Conservation (phyloP, 345 rosid genomes). For the Aegle marmelos region DNA sequence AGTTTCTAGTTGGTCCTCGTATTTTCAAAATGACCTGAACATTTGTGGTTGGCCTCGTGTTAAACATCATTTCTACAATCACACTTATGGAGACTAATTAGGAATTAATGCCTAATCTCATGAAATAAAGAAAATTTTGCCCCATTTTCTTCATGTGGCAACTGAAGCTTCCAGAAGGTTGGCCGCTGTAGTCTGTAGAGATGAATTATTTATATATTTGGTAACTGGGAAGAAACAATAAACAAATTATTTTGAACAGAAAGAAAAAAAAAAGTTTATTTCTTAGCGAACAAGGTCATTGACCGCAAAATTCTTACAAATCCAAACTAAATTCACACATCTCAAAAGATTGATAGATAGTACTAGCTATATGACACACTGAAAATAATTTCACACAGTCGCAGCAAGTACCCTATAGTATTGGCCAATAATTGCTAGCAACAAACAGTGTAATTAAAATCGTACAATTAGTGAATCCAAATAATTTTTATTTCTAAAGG, state of each 20-base stretch:
- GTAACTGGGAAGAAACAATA: background rate
- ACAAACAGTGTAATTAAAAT: background rate
- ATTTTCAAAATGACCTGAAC: no score
- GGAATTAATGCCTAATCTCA: no score
- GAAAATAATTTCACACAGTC: background rate
- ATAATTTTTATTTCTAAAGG: background rate
- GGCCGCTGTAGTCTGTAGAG: no score
- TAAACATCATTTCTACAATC: no score
- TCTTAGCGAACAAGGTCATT: background rate
- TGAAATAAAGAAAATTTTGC: no score
- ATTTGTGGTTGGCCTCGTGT: no score
- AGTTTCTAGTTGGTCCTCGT: no score
- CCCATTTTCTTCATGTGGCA: background rate
- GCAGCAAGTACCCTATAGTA: background rate
- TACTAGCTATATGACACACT: no score
- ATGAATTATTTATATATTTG: background rate
- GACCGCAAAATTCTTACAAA: slow-evolving; percentile 14
- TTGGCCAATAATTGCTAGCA: background rate
- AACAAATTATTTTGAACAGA: background rate
- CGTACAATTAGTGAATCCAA: background rate
- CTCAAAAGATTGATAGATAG: background rate
- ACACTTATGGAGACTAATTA: no score
- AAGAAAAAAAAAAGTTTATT: background rate
- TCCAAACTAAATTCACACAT: slow-evolving; percentile 3
- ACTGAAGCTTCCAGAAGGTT: background rate